Evolutionary conservation across 78 protist genomes (phyloP), one percentile per base, ranked within the genome.

Genomic region (Chrysochromulina parva): DNA sequence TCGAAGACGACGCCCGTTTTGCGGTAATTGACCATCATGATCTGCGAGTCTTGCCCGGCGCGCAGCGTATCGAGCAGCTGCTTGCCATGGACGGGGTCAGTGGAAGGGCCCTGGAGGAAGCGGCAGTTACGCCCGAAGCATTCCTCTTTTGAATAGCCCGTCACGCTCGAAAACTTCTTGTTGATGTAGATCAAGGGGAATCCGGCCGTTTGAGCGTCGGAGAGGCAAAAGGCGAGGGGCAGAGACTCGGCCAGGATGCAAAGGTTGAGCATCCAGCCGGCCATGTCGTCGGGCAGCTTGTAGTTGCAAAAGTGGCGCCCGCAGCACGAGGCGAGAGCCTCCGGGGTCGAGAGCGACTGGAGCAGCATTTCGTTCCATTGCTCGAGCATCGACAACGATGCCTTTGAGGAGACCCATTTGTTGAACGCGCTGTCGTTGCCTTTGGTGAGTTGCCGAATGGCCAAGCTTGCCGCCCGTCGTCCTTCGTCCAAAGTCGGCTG

Each of bases 51-150:
- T 16, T 22, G 52, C 76, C 14, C 14, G 11, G 22, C 52, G 52
- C 76, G 28, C 52, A 67, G 76, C 17, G 52, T 5, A 16, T 5
- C 13, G 28, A 3, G 28, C 24, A 67, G 3, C 9, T 3, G 24
- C 48, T 14, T 16, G 24, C 4, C 76, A 11, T 3, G 10, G 52
- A n/a, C 50, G 24, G 10, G 1, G 59, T 85, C 76, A 26, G 90
- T 62, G 48, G 0, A 2, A 13, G 78, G 78, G 19, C 90, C 78
- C 57, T 85, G 90, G 19, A 85, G 74, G 76, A 85, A 85, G 54
- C 90, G 90, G 76, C 90, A 85, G 90, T 85, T 85, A 58, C 76
- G 90, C 9, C 90, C 78, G n/a, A 62, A 28, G 20, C 6, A 22
- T 0, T 85, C 90, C 9, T 3, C 0, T 62, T 17, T 85, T 24